Conservation (phyloP, 2,329 filamentous ascomycete genomes). For the Sclerotinia minor region DNA sequence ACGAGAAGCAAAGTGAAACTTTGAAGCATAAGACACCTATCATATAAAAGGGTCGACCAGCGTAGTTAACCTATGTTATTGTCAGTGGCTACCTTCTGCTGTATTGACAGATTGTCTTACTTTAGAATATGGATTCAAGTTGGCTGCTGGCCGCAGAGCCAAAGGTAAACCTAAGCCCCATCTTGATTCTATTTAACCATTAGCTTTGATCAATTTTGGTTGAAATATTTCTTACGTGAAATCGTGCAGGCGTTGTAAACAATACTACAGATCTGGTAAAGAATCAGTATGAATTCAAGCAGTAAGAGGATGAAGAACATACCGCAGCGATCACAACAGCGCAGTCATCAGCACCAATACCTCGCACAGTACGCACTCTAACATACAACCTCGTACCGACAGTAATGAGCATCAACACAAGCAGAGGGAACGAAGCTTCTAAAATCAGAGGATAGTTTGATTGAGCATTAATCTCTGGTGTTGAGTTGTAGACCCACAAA, state of each 20-base stretch:
- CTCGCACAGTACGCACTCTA: constrained; percentile 20
- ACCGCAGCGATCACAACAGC: constrained; percentile 3
- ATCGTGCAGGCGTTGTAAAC: constrained; percentile 11
- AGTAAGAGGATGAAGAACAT: not conserved
- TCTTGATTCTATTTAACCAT: constrained; percentile 19
- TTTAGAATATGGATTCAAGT: constrained; percentile 5
- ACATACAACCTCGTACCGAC: constrained; percentile 12
- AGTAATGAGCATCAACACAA: constrained; percentile 15
- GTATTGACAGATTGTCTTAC: not conserved
- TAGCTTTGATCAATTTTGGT: not conserved
- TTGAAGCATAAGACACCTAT: constrained; percentile 27
- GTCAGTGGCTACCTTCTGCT: not conserved
- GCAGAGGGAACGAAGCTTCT: constrained; percentile 5
- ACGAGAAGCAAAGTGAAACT: constrained; percentile 26
- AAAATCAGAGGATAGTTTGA: constrained; percentile 16
- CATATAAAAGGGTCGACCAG: constrained; percentile 28
- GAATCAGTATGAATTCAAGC: not conserved
- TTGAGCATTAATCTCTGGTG: constrained; percentile 15
- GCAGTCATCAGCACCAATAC: constrained; percentile 21
- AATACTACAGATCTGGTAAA: not conserved
- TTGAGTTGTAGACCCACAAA: constrained; percentile 24
- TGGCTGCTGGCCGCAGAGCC: constrained; percentile 1
- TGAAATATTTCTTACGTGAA: constrained; percentile 5
- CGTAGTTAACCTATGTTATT: constrained; percentile 23
- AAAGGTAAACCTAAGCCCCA: constrained; percentile 22